phyloP scores from a whole-genome alignment of 1,284 basidiomycete species.

The Quambalaria eucalypti region DNA sequence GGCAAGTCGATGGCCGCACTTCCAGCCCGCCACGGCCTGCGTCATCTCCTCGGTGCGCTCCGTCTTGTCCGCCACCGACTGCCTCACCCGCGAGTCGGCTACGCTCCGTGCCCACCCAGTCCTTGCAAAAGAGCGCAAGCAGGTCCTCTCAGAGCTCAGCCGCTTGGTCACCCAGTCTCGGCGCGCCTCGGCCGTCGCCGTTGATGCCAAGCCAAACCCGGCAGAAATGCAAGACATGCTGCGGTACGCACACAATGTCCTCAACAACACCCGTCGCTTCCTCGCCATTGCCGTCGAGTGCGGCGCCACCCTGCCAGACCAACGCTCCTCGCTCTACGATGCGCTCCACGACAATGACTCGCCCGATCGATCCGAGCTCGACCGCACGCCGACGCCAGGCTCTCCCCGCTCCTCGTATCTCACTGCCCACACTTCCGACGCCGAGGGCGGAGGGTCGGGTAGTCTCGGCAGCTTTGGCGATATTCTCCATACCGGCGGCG shows the following conservation, averaged over 20 bases:
- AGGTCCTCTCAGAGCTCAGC: conserved; percentile 71
- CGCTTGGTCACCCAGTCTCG: conserved; percentile 75
- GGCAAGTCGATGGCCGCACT: conserved; percentile 66
- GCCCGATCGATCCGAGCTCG: conserved; percentile 13
- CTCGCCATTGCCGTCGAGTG: conserved; percentile 65
- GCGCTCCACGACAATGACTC: not conserved
- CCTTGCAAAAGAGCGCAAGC: conserved; percentile 69
- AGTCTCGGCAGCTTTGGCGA: not conserved
- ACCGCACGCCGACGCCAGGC: conserved; percentile 33
- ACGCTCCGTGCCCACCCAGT: conserved; percentile 61
- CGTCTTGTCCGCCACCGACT: conserved; percentile 73
- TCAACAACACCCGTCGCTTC: conserved; percentile 51
- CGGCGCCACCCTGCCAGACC: conserved; percentile 64
- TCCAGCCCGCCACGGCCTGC: conserved; percentile 57
- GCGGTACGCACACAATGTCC: conserved; percentile 48
- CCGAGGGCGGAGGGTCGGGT: not conserved
- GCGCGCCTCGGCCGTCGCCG: conserved; percentile 52
- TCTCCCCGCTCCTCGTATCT: conserved; percentile 13
- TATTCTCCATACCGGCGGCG: not conserved
- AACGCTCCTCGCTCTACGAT: conserved; percentile 18
- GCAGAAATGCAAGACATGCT: conserved; percentile 48
- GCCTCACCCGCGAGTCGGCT: conserved; percentile 70
- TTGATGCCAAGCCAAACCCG: conserved; percentile 8
- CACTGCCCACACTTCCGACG: conserved; percentile 4
- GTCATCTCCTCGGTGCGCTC: conserved; percentile 91